A percentile compares a stretch with the other conserved stretches of the same genome.
Conservation (phyloP, 1,284 basidiomycete genomes). For the Malassezia sympodialis region DNA sequence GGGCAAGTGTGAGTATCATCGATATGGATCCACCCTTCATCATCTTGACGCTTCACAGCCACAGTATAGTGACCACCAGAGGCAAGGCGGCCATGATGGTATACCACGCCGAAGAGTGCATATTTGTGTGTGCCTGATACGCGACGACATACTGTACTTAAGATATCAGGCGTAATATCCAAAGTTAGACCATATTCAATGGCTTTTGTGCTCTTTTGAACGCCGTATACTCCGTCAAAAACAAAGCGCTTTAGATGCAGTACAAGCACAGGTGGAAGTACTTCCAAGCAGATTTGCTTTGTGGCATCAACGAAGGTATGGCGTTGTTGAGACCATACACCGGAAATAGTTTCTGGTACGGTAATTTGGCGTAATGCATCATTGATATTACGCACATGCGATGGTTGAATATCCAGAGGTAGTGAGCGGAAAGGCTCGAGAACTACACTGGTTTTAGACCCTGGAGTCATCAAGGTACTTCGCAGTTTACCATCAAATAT, state of each 20-base stretch:
- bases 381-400: slow-evolving; percentile 65
- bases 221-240: slow-evolving; percentile 73
- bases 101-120: slow-evolving; percentile 78
- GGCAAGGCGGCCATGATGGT: slow-evolving; percentile 84
- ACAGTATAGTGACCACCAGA: slow-evolving; percentile 93
- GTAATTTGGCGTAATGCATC: slow-evolving; percentile 74
- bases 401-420: slow-evolving; percentile 68
- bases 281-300: slow-evolving; percentile 77
- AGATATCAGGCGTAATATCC: slow-evolving; percentile 54
- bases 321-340: slow-evolving; percentile 52
- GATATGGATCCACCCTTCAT: slow-evolving; percentile 71
- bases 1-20: slow-evolving; percentile 66
- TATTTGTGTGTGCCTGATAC: slow-evolving; percentile 57
- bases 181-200: slow-evolving; percentile 69
- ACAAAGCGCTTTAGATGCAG: slow-evolving; percentile 87
- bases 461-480: slow-evolving; percentile 70
- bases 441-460: slow-evolving; percentile 71
- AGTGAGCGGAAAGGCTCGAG: slow-evolving; percentile 86
- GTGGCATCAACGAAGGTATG: slow-evolving; percentile 61
- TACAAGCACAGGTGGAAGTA: slow-evolving; percentile 72
- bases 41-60: slow-evolving; percentile 71
- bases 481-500: slow-evolving; percentile 90
- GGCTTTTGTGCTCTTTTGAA: slow-evolving; percentile 74
- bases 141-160: slow-evolving; percentile 26
- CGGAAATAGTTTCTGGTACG: slow-evolving; percentile 69